Evolutionary conservation across 2,329 filamentous ascomycete genomes (phyloP).

Genomic region (Epichloe festucae): DNA sequence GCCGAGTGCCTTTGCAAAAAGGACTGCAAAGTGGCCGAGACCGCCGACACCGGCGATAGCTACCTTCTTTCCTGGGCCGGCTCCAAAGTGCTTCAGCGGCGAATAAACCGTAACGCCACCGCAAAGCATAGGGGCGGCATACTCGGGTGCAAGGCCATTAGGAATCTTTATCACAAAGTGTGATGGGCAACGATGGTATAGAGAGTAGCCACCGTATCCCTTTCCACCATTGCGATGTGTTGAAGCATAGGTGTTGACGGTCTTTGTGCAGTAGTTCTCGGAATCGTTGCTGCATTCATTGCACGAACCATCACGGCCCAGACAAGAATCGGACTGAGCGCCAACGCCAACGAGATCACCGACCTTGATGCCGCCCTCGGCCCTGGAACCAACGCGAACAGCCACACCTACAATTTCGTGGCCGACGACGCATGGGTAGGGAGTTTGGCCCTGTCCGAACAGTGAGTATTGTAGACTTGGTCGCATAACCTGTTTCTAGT

Average conservation of each 20-base stretch:
- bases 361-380: constrained; percentile 34
- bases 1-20: constrained; percentile 55
- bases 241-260: constrained; percentile 40
- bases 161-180: constrained; percentile 39
- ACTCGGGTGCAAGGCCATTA: constrained; percentile 25
- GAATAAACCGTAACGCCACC: constrained; percentile 56
- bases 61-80: constrained; percentile 47
- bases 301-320: constrained; percentile 25
- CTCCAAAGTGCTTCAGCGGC: constrained; percentile 48
- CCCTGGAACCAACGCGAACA: constrained; percentile 37
- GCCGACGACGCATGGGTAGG: constrained; percentile 40
- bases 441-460: constrained; percentile 2
- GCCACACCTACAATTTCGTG: constrained; percentile 53
- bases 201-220: constrained; percentile 35
- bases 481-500: neutral
- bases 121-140: constrained; percentile 53
- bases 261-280: constrained; percentile 28
- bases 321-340: constrained; percentile 45
- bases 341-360: constrained; percentile 54
- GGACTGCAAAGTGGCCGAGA: constrained; percentile 54
- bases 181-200: constrained; percentile 21
- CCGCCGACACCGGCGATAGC: constrained; percentile 57
- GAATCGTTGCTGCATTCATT: constrained; percentile 26
- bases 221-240: constrained; percentile 16
- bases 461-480: neutral